Evolutionary conservation across 169 alveolate genomes (phyloP).

Genomic region (Cytauxzoon felis): DNA sequence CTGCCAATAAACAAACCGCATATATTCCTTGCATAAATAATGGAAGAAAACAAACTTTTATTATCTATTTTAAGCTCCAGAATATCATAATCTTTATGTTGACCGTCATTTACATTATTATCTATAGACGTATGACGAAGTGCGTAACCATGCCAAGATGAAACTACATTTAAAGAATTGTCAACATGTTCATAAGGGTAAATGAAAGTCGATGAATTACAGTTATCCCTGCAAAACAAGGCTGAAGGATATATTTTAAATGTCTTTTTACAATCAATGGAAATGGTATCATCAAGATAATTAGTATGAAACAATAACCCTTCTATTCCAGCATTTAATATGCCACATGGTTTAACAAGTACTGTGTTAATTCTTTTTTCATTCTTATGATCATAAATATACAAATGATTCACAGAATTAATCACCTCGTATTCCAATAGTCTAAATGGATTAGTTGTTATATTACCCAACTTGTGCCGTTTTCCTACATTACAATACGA

Average conservation of each 20-base stretch:
- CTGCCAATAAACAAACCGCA: conserved; percentile 57
- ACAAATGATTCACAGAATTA: conserved; percentile 24
- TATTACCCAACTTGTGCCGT: background rate
- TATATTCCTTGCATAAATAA: conserved; percentile 65
- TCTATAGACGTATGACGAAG: background rate
- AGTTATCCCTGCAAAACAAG: conserved; percentile 10
- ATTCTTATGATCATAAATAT: conserved; percentile 1
- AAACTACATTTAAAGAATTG: background rate
- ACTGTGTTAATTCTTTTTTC: background rate
- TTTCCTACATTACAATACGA: background rate
- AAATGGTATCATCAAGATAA: background rate
- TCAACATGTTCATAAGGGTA: background rate
- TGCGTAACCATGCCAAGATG: conserved; percentile 4
- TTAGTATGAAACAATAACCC: conserved; percentile 8
- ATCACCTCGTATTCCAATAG: conserved; percentile 30
- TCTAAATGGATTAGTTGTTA: background rate
- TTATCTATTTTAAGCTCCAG: conserved; percentile 64
- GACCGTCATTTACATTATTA: background rate
- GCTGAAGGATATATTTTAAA: conserved; percentile 50
- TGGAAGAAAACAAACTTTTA: conserved; percentile 37
- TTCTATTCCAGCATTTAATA: conserved; percentile 45
- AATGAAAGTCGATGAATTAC: background rate
- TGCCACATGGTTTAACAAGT: conserved; percentile 51
- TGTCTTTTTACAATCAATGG: background rate
- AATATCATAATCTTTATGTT: conserved; percentile 53